phyloP scores from a whole-genome alignment of 352 stramenopile genomes.

The Globisporangium nunn region DNA sequence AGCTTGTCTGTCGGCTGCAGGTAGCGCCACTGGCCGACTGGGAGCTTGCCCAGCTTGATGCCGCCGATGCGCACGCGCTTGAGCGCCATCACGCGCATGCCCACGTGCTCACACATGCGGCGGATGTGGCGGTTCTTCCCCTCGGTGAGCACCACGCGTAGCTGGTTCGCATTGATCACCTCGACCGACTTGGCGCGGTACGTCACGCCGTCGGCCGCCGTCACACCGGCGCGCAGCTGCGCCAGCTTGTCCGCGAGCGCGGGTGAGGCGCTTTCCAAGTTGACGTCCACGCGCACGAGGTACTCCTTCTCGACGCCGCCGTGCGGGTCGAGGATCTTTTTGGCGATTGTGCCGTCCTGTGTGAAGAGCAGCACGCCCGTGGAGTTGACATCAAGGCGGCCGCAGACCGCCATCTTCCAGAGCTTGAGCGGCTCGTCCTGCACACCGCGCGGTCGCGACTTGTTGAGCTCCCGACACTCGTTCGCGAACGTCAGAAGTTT shows the following conservation, averaged over 20 bases:
- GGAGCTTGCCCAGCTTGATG: conserved; percentile 74
- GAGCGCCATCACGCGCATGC: conserved; percentile 84
- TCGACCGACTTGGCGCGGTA: conserved; percentile 77
- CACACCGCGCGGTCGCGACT: conserved; percentile 24
- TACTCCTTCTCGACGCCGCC: conserved; percentile 81
- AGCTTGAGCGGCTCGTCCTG: conserved; percentile 45
- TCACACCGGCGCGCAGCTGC: conserved; percentile 47
- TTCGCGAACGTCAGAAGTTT: conserved; percentile 75
- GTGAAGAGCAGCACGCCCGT: conserved; percentile 78
- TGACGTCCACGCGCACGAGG: conserved; percentile 62
- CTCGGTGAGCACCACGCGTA: conserved; percentile 90
- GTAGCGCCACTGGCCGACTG: conserved; percentile 76
- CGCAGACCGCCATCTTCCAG: conserved; percentile 79
- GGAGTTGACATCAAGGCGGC: conserved; percentile 79
- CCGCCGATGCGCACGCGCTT: conserved; percentile 89
- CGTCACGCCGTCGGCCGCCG: conserved; percentile 43
- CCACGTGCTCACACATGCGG: conserved; percentile 92
- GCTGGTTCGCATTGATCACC: conserved; percentile 72
- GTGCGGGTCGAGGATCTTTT: conserved; percentile 68
- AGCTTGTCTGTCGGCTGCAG: conserved; percentile 61
- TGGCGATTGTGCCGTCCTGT: conserved; percentile 71
- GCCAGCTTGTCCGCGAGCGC: conserved; percentile 51
- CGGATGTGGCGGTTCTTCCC: conserved; percentile 95
- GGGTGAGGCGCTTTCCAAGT: conserved; percentile 43
- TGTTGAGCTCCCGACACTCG: conserved; percentile 61